Conservation (phyloP, 805 yeast species). For the Candida khao-thaluensis region DNA sequence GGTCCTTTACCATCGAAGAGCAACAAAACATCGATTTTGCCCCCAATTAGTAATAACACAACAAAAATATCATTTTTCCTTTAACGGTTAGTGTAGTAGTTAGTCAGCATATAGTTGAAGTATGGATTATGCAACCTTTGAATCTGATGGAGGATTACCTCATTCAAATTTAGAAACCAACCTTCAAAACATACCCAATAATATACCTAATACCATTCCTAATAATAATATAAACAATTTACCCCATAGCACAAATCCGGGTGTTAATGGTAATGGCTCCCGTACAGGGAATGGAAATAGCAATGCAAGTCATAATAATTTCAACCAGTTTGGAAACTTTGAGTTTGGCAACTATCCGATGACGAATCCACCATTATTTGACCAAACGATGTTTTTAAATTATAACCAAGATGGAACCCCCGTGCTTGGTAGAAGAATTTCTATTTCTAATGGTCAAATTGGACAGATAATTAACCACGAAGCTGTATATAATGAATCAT, state of each 20-base stretch:
- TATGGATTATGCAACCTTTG: slow-evolving; percentile 4
- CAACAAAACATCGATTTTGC: too few relatives aligned
- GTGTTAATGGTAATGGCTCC: background rate
- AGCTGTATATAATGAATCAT: slow-evolving; percentile 27
- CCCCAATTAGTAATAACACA: too few relatives aligned
- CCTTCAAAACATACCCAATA: background rate
- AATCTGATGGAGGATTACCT: background rate
- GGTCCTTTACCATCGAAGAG: too few relatives aligned
- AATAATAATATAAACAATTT: too few relatives aligned
- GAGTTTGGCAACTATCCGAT: slow-evolving; percentile 31
- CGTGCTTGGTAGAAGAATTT: slow-evolving; percentile 60
- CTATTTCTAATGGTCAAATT: slow-evolving; percentile 83
- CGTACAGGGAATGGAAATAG: background rate
- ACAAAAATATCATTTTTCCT: too few relatives aligned
- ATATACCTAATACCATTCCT: background rate
- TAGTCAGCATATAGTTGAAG: too few relatives aligned
- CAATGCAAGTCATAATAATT: background rate
- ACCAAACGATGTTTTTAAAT: slow-evolving; percentile 40
- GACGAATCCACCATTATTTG: slow-evolving; percentile 48
- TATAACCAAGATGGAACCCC: slow-evolving; percentile 29
- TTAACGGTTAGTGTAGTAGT: too few relatives aligned
- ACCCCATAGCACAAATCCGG: background rate
- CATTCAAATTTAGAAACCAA: slow-evolving; percentile 4
- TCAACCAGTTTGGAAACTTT: slow-evolving; percentile 3
- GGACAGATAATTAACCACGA: slow-evolving; percentile 63